Evolutionary conservation across 169 alveolate species (phyloP).

Genomic region (Plasmodium blacklocki): DNA sequence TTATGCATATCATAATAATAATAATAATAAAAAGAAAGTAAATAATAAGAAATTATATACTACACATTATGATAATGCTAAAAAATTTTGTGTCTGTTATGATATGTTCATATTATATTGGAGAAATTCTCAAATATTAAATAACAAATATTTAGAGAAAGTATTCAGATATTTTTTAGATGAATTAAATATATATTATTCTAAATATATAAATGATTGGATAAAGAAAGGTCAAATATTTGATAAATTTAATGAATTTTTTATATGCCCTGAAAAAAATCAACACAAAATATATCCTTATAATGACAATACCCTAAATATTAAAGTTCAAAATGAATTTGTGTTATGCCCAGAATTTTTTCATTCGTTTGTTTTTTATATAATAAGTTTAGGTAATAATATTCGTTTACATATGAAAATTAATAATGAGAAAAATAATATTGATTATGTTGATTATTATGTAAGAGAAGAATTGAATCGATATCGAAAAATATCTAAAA

Average conservation of each 20-base stretch:
- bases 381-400: constrained; percentile 70
- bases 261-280: constrained; percentile 37
- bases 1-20: constrained; percentile 27
- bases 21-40: background rate
- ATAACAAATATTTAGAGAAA: constrained; percentile 47
- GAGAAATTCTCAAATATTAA: constrained; percentile 66
- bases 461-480: constrained; percentile 8
- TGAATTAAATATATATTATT: constrained; percentile 63
- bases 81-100: constrained; percentile 62
- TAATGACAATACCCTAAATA: constrained; percentile 13
- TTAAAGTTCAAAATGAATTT: constrained; percentile 43
- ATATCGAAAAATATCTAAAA: background rate
- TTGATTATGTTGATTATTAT: constrained; percentile 67
- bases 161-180: constrained; percentile 56
- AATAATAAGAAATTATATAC: too few relatives aligned
- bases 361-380: constrained; percentile 51
- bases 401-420: constrained; percentile 72
- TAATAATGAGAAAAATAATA: constrained; percentile 26
- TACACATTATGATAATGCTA: constrained; percentile 58
- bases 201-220: constrained; percentile 71
- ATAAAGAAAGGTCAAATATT: constrained; percentile 66
- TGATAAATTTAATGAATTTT: constrained; percentile 70
- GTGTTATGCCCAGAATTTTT: constrained; percentile 75
- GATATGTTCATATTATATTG: constrained; percentile 67
- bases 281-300: constrained; percentile 1